Conservation (phyloP, 805 yeast genomes). For the Starmera dryadoides region DNA sequence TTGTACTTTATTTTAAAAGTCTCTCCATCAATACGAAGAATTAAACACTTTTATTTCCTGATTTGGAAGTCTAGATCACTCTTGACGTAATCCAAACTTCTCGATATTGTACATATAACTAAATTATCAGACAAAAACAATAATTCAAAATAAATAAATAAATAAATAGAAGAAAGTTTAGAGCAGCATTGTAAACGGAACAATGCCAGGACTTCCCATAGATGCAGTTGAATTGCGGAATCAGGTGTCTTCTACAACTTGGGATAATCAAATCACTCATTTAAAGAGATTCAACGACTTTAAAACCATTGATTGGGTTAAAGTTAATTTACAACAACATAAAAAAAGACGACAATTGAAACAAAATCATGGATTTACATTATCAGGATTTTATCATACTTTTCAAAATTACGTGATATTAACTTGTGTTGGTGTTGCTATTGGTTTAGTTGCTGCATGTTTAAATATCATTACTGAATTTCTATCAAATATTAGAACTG, state of each 20-base stretch:
- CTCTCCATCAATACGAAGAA: not conserved
- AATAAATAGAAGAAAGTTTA: too few relatives aligned
- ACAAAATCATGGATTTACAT: conserved; percentile 3
- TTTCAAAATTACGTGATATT: conserved; percentile 59
- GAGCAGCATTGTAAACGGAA: too few relatives aligned
- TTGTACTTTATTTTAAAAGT: too few relatives aligned
- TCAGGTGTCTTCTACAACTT: not conserved
- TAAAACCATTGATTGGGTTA: conserved; percentile 64
- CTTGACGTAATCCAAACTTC: too few relatives aligned
- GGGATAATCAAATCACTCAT: conserved; percentile 4
- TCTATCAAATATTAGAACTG: conserved; percentile 71
- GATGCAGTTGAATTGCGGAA: too few relatives aligned
- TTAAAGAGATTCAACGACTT: conserved; percentile 50
- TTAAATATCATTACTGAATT: conserved; percentile 81
- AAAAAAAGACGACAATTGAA: conserved; percentile 5
- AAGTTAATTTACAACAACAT: conserved; percentile 49
- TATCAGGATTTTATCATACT: conserved; percentile 9
- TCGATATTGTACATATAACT: too few relatives aligned
- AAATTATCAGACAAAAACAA: too few relatives aligned
- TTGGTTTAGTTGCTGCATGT: conserved; percentile 80
- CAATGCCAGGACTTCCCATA: too few relatives aligned
- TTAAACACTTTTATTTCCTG: not conserved
- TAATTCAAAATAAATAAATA: too few relatives aligned
- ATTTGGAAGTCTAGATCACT: not conserved
- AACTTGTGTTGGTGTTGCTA: conserved; percentile 63